These are phyloP conservation scores for Coniochaeta sp. DNA, from an alignment of 2,329 filamentous ascomycete species.

Conservation along the genomic window DNA sequence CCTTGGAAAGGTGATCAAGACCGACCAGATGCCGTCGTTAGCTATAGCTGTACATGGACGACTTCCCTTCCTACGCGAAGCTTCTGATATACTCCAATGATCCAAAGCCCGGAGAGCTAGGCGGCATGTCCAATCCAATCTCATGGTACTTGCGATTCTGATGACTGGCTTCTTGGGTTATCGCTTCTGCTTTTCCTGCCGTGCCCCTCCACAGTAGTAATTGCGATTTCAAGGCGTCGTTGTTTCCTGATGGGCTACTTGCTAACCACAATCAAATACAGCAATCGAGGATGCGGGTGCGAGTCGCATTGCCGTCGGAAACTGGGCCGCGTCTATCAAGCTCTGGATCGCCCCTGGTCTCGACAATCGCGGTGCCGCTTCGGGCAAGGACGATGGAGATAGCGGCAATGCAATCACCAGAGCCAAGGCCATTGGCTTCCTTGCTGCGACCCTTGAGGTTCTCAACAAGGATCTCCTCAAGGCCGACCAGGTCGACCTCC, in stretches of 20 bases:
- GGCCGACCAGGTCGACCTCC: constrained; percentile 33
- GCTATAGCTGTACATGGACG: not conserved
- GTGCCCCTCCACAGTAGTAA: too few relatives aligned
- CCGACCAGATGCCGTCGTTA: too few relatives aligned
- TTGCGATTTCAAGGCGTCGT: too few relatives aligned
- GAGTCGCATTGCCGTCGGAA: not conserved
- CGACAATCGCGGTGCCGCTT: constrained; percentile 21
- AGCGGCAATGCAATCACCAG: constrained; percentile 44
- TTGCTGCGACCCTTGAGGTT: constrained; percentile 44
- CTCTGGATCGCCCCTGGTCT: constrained; percentile 17
- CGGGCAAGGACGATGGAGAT: constrained; percentile 20
- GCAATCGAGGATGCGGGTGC: not conserved
- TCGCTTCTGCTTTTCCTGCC: too few relatives aligned
- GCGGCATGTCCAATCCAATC: too few relatives aligned
- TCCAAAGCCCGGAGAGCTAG: not conserved
- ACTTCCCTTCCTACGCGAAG: not conserved
- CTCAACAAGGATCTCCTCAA: constrained; percentile 38
- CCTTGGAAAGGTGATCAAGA: not conserved
- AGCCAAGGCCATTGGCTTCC: constrained; percentile 49
- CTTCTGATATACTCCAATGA: not conserved
- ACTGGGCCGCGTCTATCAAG: constrained; percentile 20
- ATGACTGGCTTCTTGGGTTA: not conserved
- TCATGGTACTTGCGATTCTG: not conserved
- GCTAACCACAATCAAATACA: not conserved
- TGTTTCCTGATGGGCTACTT: not conserved